Evolutionary conservation across 2,329 filamentous ascomycete species (phyloP).

Genomic region (Exophiala spinifera): DNA sequence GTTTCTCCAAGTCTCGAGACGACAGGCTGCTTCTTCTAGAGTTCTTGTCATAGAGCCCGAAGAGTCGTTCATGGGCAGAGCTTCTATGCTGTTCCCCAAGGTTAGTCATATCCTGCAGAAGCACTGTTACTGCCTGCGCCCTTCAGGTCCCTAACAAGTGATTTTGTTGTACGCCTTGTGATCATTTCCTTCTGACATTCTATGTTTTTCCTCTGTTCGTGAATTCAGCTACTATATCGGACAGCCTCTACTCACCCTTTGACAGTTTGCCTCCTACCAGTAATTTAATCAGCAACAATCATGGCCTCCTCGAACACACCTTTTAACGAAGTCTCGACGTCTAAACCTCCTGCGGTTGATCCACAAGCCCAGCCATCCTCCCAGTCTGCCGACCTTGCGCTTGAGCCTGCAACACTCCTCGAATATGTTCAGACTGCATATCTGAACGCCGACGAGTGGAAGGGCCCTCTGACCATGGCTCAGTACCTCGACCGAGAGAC

Average conservation of each 20-base stretch:
- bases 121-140: no score
- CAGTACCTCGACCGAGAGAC: slow-evolving; percentile 59
- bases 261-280: not conserved
- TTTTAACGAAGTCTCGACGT: slow-evolving; percentile 5
- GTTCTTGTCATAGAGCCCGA: no score
- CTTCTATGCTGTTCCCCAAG: no score
- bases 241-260: not conserved
- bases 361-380: slow-evolving; percentile 43
- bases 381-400: slow-evolving; percentile 50
- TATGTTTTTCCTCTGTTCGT: not conserved
- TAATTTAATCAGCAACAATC: not conserved
- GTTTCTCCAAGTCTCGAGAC: no score
- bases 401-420: slow-evolving; percentile 54
- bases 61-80: no score
- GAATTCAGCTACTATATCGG: not conserved
- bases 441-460: slow-evolving; percentile 57
- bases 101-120: no score
- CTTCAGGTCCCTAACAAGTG: no score
- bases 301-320: slow-evolving; percentile 10
- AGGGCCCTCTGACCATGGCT: slow-evolving; percentile 52
- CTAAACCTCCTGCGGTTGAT: slow-evolving; percentile 32
- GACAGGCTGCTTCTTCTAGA: no score
- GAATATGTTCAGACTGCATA: slow-evolving; percentile 53
- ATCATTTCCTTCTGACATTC: not conserved
- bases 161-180: no score